These are phyloP conservation scores for Letharia columbiana DNA, from an alignment of 495 filamentous ascomycete species.

Conservation along the genomic window DNA sequence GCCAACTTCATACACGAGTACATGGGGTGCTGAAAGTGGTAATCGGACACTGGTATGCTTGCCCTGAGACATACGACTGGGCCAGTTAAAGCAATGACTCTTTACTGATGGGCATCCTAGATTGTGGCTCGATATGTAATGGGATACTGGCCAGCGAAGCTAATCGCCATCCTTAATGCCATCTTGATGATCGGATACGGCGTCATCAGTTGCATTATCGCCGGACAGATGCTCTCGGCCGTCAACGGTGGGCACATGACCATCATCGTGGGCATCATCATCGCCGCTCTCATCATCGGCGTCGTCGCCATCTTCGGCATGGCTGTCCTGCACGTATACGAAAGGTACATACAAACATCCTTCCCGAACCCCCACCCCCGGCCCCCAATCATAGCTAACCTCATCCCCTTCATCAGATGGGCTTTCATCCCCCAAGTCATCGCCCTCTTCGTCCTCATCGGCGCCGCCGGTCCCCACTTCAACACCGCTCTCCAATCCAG, in stretches of 20 bases:
- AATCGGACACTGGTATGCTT: slow-evolving; percentile 48
- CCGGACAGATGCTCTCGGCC: slow-evolving; percentile 47
- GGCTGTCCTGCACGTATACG: slow-evolving; percentile 61
- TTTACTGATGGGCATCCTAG: neutral
- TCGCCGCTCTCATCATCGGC: slow-evolving; percentile 53
- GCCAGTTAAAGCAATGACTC: neutral
- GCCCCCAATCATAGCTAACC: neutral
- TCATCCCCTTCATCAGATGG: neutral
- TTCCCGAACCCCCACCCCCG: neutral
- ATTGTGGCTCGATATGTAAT: slow-evolving; percentile 53
- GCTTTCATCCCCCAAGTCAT: slow-evolving; percentile 62
- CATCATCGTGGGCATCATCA: slow-evolving; percentile 59
- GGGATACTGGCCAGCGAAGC: slow-evolving; percentile 69
- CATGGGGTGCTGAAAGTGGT: slow-evolving; percentile 61
- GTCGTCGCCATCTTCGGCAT: slow-evolving; percentile 65
- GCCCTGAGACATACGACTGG: neutral
- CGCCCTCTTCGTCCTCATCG: slow-evolving; percentile 56
- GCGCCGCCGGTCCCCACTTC: slow-evolving; percentile 57
- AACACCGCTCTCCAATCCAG: slow-evolving; percentile 42
- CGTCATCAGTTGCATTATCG: slow-evolving; percentile 51
- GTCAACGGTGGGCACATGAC: slow-evolving; percentile 50
- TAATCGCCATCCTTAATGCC: slow-evolving; percentile 58
- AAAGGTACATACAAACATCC: slow-evolving; percentile 36
- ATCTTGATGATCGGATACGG: slow-evolving; percentile 59
- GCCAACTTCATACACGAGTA: slow-evolving; percentile 57